Conservation (phyloP, 768 basidiomycete genomes). For the Daedaleopsis sinensis region DNA sequence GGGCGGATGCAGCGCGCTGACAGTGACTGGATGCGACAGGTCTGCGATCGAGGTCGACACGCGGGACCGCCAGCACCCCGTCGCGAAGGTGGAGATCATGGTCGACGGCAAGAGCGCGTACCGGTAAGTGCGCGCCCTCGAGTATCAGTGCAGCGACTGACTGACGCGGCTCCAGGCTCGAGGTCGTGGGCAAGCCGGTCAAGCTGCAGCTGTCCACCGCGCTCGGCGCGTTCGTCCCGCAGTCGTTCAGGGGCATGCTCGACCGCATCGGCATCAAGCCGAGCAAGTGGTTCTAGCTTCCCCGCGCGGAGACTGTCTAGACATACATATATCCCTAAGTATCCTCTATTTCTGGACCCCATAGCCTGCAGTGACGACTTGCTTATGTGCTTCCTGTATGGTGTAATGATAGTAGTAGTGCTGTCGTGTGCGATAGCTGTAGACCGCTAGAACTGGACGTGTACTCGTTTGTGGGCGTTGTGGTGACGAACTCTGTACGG, state of each 20-base stretch:
- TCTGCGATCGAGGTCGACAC: constrained; percentile 75
- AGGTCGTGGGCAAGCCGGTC: constrained; percentile 52
- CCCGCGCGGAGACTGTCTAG: background rate
- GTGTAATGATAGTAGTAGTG: background rate
- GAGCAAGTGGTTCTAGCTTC: constrained; percentile 54
- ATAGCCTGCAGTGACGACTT: background rate
- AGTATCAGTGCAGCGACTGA: background rate
- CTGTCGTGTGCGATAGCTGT: constrained; percentile 1
- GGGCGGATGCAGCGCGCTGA: background rate
- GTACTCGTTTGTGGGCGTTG: background rate
- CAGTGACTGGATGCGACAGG: constrained; percentile 41
- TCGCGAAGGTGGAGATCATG: constrained; percentile 56
- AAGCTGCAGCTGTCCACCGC: constrained; percentile 44
- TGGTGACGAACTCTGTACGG: background rate
- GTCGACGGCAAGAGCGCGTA: constrained; percentile 61
- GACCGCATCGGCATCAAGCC: constrained; percentile 57
- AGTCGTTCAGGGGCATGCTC: constrained; percentile 56
- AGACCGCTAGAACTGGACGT: background rate
- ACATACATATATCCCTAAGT: background rate
- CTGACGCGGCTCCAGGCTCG: constrained; percentile 38
- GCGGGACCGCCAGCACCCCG: constrained; percentile 50
- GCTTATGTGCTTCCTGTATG: background rate
- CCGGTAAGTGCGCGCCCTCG: constrained; percentile 39
- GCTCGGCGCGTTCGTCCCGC: constrained; percentile 48
- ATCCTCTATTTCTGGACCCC: background rate